Evolutionary conservation across 129 eudicot genomes (phyloP).

Genomic region (Daucus carota): DNA sequence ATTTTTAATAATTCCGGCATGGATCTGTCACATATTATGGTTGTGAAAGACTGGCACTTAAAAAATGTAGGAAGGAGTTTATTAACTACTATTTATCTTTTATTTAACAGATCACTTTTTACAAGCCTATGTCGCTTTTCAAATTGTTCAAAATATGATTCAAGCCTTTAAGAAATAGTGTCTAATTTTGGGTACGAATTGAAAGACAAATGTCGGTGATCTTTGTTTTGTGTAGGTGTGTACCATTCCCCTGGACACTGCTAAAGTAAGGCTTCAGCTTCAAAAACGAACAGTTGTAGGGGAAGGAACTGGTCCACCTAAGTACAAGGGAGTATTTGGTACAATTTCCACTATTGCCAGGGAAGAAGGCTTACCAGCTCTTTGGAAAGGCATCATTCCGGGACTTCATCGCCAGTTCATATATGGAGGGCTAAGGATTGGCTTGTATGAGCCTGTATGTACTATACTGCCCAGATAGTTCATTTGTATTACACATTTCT

Average conservation of each 20-base stretch:
- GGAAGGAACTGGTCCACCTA: slow-evolving; percentile 45
- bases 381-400: slow-evolving; percentile 93
- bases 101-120: background rate
- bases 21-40: background rate
- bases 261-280: slow-evolving; percentile 95
- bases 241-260: slow-evolving; percentile 90
- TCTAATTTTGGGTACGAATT: no score
- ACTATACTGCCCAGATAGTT: slow-evolving; percentile 6
- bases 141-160: background rate
- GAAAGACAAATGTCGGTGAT: no score
- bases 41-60: background rate
- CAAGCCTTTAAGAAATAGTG: background rate
- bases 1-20: background rate
- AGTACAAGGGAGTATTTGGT: slow-evolving; percentile 74
- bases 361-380: slow-evolving; percentile 88
- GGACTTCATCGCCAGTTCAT: slow-evolving; percentile 90
- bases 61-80: background rate
- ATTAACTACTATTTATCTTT: no score
- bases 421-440: slow-evolving; percentile 91
- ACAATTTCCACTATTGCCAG: slow-evolving; percentile 72
- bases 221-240: slow-evolving; percentile 48
- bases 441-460: slow-evolving; percentile 87
- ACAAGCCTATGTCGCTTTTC: background rate
- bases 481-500: slow-evolving; percentile 12
- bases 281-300: slow-evolving; percentile 53